A percentile compares a stretch with the other conserved stretches of the same genome.
phyloP scores from a whole-genome alignment of 2,329 filamentous ascomycete species.

The Clarireedia sp. region DNA sequence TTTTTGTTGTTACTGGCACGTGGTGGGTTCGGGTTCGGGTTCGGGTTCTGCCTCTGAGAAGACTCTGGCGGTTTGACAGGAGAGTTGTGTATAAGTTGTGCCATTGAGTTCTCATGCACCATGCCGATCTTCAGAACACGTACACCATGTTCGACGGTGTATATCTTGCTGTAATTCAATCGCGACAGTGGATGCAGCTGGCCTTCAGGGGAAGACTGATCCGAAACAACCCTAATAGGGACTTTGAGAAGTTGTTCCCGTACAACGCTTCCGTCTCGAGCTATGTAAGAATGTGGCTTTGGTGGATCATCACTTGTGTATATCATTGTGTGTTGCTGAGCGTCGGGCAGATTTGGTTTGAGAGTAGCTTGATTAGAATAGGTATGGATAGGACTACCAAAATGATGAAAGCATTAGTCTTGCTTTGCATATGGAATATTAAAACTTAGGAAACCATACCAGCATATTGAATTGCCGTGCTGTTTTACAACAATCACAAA shows the following conservation, averaged over 20 bases:
- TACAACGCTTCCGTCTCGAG: background rate
- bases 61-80: background rate
- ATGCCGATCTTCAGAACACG: constrained; percentile 17
- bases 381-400: constrained; percentile 19
- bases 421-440: background rate
- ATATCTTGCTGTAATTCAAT: constrained; percentile 23
- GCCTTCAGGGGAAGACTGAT: background rate
- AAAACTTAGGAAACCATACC: background rate
- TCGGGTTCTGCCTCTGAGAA: background rate
- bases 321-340: background rate
- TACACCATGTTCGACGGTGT: constrained; percentile 21
- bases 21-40: background rate
- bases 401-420: background rate
- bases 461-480: constrained; percentile 20
- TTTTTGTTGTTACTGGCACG: background rate
- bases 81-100: background rate
- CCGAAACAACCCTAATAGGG: constrained; percentile 16
- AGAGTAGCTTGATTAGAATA: constrained; percentile 19
- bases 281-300: background rate
- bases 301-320: background rate
- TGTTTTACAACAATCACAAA: constrained; percentile 20
- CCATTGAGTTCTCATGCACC: background rate
- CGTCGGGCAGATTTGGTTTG: constrained; percentile 14
- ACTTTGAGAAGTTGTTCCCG: constrained; percentile 16
- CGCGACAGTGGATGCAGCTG: constrained; percentile 7